Percentiles rank a stretch among this genome's conserved stretches.
These are phyloP conservation scores for Termitomyces sp. DNA, from an alignment of 768 basidiomycete genomes.

Conservation along the genomic window DNA sequence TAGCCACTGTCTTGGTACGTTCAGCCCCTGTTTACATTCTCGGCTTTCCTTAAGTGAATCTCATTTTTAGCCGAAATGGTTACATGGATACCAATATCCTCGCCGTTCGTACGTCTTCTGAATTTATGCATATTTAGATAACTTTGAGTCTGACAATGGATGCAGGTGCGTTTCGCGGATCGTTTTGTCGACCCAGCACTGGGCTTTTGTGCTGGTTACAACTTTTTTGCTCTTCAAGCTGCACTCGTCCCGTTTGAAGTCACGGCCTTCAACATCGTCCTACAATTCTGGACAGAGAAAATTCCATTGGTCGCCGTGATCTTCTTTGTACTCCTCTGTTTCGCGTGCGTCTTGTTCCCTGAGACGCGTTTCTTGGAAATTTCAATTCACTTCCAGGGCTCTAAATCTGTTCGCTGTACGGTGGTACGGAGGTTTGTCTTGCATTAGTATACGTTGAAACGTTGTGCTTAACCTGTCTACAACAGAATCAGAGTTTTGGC, in stretches of 20 bases:
- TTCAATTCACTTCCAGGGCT: slow-evolving; percentile 21
- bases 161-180: slow-evolving; percentile 52
- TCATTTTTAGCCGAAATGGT: slow-evolving; percentile 65
- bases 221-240: slow-evolving; percentile 52
- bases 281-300: slow-evolving; percentile 50
- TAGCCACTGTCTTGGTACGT: slow-evolving; percentile 41
- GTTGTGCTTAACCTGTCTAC: neutral
- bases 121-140: neutral
- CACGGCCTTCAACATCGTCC: slow-evolving; percentile 47
- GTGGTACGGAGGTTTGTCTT: slow-evolving; percentile 40
- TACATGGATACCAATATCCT: slow-evolving; percentile 74
- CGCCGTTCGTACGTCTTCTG: slow-evolving; percentile 52
- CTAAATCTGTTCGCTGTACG: slow-evolving; percentile 45
- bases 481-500: slow-evolving; percentile 52
- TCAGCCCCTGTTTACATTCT: neutral
- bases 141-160: neutral
- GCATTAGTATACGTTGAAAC: too few relatives aligned
- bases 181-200: slow-evolving; percentile 54
- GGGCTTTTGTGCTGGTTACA: slow-evolving; percentile 50
- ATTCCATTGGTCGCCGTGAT: slow-evolving; percentile 43
- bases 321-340: slow-evolving; percentile 34
- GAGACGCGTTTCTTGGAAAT: neutral
- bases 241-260: slow-evolving; percentile 44
- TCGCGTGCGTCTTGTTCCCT: slow-evolving; percentile 27
- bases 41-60: neutral